Evolutionary conservation across 768 basidiomycete genomes (phyloP), one percentile per base, ranked within the genome.

Genomic region (Kwoniella sp.): DNA sequence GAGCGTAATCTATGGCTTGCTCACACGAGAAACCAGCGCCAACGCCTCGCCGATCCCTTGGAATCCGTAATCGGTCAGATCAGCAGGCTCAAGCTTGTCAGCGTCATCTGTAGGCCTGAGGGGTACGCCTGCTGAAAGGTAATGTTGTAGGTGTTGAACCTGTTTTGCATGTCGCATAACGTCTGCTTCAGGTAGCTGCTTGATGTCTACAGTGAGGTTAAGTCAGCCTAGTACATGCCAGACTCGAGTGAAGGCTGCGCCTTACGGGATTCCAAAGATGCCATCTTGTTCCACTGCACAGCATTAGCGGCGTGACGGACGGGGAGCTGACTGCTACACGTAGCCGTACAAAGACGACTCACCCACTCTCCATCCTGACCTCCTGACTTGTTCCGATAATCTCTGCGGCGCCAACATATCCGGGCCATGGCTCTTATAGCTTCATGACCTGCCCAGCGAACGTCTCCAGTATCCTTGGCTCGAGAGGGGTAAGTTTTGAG

Each of bases 361-460:
- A 65, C 57, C 51, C 55, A 61, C 11, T 27, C 40, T 31, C 54
- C 44, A 46, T 60, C 43, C 46, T 51, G 58, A 6, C 50, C 59
- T 60, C 80, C 82, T 14, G 76, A 73, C 10, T 71, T 67, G 2
- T 83, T 83, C 2, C 85, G 83, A 31, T 80, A 75, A 54, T 80
- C 82, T 68, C 80, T 79, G 46, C 78, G 80, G 23, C 64, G 76
- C 85, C 85, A 88, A 25, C 89, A 62, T 15, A 92, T 78, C 34
- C 89, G 80, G 0, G 82, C 89, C 12, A 96, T 75, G 57, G 84
- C 86, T 44, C 92, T 76, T 9, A 93, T 79, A 1, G 86, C 87
- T 52, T 93, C 90, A 27, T 79, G 83, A 0, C 90, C 88, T 15
- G 74, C 44, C 50, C 62, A 69, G 7, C 41, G 37, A 39, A 50